phyloP scores from a whole-genome alignment of 2,329 filamentous ascomycete genomes.

The Emergomyces orientalis region DNA sequence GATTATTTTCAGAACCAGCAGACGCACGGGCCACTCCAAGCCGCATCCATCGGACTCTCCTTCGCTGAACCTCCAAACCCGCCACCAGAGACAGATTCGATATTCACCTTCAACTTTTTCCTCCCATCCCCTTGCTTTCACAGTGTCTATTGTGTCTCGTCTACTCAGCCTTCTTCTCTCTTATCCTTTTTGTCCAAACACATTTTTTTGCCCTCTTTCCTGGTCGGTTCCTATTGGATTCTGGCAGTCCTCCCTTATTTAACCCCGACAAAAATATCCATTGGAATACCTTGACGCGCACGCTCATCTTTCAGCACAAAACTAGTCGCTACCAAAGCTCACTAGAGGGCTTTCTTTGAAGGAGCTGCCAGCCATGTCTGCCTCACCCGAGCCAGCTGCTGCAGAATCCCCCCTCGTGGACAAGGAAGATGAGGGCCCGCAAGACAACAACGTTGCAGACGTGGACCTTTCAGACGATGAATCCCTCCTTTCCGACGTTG shows the following conservation, averaged over 20 bases:
- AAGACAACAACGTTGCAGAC: slow-evolving; percentile 24
- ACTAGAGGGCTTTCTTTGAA: neutral
- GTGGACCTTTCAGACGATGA: slow-evolving; percentile 49
- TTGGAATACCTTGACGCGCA: neutral
- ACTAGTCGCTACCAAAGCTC: neutral
- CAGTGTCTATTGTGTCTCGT: neutral
- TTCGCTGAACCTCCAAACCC: slow-evolving; percentile 9
- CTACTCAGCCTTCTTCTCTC: neutral
- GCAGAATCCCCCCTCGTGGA: slow-evolving; percentile 14
- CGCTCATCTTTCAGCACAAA: neutral
- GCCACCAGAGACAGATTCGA: neutral
- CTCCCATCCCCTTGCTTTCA: neutral
- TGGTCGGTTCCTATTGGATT: neutral
- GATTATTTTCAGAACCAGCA: neutral
- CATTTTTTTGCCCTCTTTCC: neutral
- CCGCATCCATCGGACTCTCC: slow-evolving; percentile 8
- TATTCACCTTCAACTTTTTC: neutral
- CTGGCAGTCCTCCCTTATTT: neutral
- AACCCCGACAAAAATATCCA: neutral
- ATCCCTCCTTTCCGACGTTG: slow-evolving; percentile 54
- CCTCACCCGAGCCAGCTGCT: slow-evolving; percentile 27
- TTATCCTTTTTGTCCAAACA: neutral
- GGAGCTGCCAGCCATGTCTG: slow-evolving; percentile 26
- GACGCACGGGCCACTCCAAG: slow-evolving; percentile 15
- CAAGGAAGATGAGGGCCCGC: slow-evolving; percentile 11